Percentiles rank a stretch among this genome's conserved stretches.
Evolutionary conservation across 306 rosid genomes (phyloP).

Genomic region (Cicer chorassanicum): DNA sequence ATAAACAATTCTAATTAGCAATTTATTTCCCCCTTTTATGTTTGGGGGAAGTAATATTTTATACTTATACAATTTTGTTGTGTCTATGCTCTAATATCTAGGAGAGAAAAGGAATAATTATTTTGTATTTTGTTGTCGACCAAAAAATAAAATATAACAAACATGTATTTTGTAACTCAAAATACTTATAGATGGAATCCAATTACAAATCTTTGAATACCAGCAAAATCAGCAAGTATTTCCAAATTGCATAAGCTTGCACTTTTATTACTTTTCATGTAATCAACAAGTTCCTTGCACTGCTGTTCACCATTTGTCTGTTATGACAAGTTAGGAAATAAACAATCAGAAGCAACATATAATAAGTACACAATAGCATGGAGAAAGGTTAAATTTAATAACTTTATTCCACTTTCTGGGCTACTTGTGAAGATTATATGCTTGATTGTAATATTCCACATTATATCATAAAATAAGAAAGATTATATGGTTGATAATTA

Average conservation of each 20-base stretch:
- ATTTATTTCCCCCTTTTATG: too few relatives aligned
- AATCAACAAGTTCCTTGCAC: slow-evolving; percentile 66
- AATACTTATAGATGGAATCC: slow-evolving; percentile 60
- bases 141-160: not conserved
- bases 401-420: not conserved
- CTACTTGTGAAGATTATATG: slow-evolving; percentile 9
- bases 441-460: slow-evolving; percentile 2
- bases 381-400: not conserved
- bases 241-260: slow-evolving; percentile 62
- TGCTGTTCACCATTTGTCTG: slow-evolving; percentile 93
- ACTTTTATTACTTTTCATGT: slow-evolving; percentile 60
- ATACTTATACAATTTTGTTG: too few relatives aligned
- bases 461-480: not conserved
- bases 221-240: slow-evolving; percentile 69
- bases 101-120: not conserved
- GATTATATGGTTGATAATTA: too few relatives aligned
- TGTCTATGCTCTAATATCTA: too few relatives aligned
- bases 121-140: too few relatives aligned
- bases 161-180: slow-evolving; percentile 19
- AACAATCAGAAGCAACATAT: slow-evolving; percentile 38
- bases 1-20: not conserved
- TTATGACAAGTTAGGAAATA: slow-evolving; percentile 38
- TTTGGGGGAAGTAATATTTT: too few relatives aligned
- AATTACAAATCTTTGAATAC: slow-evolving; percentile 72
- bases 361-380: not conserved